Conservation (phyloP, 106 monocot species). For the Posidonia australis region DNA sequence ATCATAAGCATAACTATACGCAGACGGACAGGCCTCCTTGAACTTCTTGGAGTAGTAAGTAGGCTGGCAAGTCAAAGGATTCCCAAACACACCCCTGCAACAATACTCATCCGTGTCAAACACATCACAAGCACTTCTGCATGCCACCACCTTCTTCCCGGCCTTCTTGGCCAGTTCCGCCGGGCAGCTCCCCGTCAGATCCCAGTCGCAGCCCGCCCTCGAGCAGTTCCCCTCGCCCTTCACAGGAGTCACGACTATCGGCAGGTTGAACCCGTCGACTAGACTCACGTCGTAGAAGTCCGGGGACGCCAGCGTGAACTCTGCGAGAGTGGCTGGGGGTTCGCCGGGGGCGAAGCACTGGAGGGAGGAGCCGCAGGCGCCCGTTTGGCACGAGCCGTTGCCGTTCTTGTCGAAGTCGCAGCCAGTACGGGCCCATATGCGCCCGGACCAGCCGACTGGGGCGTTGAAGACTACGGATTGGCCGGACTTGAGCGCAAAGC, state of each 20-base stretch:
- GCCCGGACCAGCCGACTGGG: slow-evolving; percentile 71
- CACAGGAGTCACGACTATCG: slow-evolving; percentile 53
- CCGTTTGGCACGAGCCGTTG: slow-evolving; percentile 69
- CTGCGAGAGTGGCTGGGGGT: slow-evolving; percentile 61
- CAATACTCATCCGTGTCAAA: slow-evolving; percentile 80
- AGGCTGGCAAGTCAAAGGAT: slow-evolving; percentile 49
- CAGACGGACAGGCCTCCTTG: slow-evolving; percentile 57
- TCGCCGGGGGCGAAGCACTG: slow-evolving; percentile 55
- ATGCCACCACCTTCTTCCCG: slow-evolving; percentile 45
- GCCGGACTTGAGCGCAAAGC: slow-evolving; percentile 47
- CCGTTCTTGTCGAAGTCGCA: slow-evolving; percentile 53
- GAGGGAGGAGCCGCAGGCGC: slow-evolving; percentile 43
- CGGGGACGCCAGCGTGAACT: slow-evolving; percentile 52
- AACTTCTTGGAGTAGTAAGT: slow-evolving; percentile 75
- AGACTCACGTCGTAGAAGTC: slow-evolving; percentile 93
- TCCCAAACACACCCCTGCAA: slow-evolving; percentile 53
- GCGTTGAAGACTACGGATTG: slow-evolving; percentile 56
- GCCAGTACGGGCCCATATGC: slow-evolving; percentile 85
- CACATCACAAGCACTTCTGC: slow-evolving; percentile 79
- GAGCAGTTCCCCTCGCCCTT: slow-evolving; percentile 49
- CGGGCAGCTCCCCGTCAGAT: slow-evolving; percentile 49
- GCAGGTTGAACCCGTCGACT: slow-evolving; percentile 92
- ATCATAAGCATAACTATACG: slow-evolving; percentile 91
- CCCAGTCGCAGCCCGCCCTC: slow-evolving; percentile 58
- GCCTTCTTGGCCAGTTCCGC: slow-evolving; percentile 46